Conservation (phyloP, 2,329 filamentous ascomycete genomes). For the Aspergillus pseudotamarii region DNA sequence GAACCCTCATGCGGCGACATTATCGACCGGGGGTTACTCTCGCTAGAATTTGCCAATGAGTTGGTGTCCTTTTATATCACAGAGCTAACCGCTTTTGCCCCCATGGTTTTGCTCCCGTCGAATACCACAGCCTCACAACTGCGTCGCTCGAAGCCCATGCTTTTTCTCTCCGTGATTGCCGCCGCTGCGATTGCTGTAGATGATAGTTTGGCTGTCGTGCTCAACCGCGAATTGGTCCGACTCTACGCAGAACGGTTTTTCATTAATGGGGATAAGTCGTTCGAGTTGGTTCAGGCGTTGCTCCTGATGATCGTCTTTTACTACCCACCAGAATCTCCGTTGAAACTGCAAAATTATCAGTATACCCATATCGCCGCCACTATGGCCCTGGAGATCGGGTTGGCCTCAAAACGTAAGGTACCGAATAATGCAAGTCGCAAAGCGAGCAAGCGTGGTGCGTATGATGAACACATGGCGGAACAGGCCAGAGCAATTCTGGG, state of each 20-base stretch:
- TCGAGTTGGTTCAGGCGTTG: slow-evolving; percentile 56
- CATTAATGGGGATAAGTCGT: slow-evolving; percentile 53
- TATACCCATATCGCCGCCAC: slow-evolving; percentile 56
- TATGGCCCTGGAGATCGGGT: slow-evolving; percentile 52
- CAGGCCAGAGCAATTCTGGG: slow-evolving; percentile 37
- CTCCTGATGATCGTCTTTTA: slow-evolving; percentile 55
- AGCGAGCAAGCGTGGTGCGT: slow-evolving; percentile 13
- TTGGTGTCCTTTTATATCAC: slow-evolving; percentile 35
- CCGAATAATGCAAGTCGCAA: slow-evolving; percentile 22
- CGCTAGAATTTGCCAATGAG: slow-evolving; percentile 34
- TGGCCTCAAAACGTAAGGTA: slow-evolving; percentile 35
- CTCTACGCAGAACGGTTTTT: slow-evolving; percentile 54
- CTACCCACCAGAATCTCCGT: slow-evolving; percentile 51
- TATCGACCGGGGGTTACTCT: slow-evolving; percentile 36
- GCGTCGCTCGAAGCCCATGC: slow-evolving; percentile 56
- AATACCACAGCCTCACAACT: slow-evolving; percentile 34
- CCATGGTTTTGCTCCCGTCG: slow-evolving; percentile 32
- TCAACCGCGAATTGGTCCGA: slow-evolving; percentile 54
- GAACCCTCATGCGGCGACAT: slow-evolving; percentile 27
- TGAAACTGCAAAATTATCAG: slow-evolving; percentile 55
- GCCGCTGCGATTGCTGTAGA: slow-evolving; percentile 62
- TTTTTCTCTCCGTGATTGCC: slow-evolving; percentile 73
- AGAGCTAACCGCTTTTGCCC: slow-evolving; percentile 33
- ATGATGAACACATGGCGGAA: slow-evolving; percentile 36
- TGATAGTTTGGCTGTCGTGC: slow-evolving; percentile 45